Base-by-base conservation (phyloP, 1,139 yeast genomes). In the Saccharomyces hybrid region DNA sequence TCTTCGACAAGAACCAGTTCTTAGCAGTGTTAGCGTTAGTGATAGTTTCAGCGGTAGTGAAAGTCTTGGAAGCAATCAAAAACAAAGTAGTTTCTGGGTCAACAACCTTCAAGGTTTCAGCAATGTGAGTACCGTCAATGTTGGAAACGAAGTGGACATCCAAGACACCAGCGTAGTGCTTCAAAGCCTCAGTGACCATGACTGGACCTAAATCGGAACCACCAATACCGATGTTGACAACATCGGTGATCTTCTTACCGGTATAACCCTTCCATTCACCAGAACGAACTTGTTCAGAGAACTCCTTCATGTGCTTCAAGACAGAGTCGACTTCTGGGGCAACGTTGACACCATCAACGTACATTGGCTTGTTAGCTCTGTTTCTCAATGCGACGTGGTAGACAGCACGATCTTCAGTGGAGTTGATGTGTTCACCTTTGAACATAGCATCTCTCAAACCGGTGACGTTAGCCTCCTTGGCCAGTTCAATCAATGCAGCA, bases 151-250 rank as follows among this genome's bases (percentile, higher is more conserved):
- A 93, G 77, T 93, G 96, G 54, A 82, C 96, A 60, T 78, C 75
- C 66, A 93, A 78, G 58, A 84, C 87, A 68, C 85, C 79, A 60
- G 91, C 78, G 75, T 93, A 93, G 62, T 88, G 84, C 79, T 91
- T 93, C 72, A 93, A 82, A 42, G 99, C 97, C 77, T 93, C 98
- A 57, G 97, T 90, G 64, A 93, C 98, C 99, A 93, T 93, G 55
- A 93, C 98, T 52, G 99, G 99, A 66, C 99, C 99, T 68, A 93
- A 81, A 74, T 93, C 99, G 31, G 98, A 90, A 64, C 99, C 99
- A 70, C 99, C 99, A 71, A 93, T 93, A 75, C 99, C 99, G 68
- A 93, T 88, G 80, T 93, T 93, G 69, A 93, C 98, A 57, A 93
- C 84, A 70, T 90, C 96, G 65, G 95, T 87, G 74, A 93, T 93